A percentile compares a stretch with the other conserved stretches of the same genome.
These are phyloP conservation scores for Sicyos baderoa DNA, from an alignment of 306 rosid genomes.

Conservation along the genomic window DNA sequence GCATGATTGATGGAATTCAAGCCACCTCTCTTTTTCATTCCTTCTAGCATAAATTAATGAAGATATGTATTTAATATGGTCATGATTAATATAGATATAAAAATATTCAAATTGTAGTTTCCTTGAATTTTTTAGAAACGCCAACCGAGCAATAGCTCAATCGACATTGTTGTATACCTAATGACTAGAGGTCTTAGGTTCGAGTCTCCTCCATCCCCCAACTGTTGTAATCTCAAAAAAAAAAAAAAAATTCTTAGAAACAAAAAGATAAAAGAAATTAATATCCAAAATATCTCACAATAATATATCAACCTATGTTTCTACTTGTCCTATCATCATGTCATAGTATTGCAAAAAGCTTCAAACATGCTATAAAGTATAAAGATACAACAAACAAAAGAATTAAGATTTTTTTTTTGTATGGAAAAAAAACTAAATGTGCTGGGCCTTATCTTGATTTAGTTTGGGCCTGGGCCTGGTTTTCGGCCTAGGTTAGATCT, in stretches of 20 bases:
- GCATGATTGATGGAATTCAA: background rate
- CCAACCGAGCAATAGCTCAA: no score
- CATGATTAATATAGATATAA: background rate
- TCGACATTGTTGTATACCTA: no score
- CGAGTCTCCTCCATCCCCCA: no score
- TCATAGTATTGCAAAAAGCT: background rate
- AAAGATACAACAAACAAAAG: background rate
- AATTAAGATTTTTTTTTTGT: background rate
- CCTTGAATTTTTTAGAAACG: background rate
- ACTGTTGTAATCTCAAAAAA: no score
- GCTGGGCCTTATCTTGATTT: slow-evolving; percentile 19
- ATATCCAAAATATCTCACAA: background rate
- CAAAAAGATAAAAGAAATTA: background rate
- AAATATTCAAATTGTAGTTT: background rate
- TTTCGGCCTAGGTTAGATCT: slow-evolving; percentile 43
- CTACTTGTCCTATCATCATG: background rate
- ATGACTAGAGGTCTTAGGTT: no score
- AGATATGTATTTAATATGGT: background rate
- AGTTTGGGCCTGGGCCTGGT: slow-evolving; percentile 9
- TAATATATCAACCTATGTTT: background rate
- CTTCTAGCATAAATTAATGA: background rate
- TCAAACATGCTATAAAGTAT: background rate
- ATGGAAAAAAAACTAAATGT: background rate
- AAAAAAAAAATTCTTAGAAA: no score
- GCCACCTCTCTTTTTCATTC: background rate